Base-by-base conservation (phyloP, 495 filamentous ascomycete genomes). In the Daldinia decipiens region DNA sequence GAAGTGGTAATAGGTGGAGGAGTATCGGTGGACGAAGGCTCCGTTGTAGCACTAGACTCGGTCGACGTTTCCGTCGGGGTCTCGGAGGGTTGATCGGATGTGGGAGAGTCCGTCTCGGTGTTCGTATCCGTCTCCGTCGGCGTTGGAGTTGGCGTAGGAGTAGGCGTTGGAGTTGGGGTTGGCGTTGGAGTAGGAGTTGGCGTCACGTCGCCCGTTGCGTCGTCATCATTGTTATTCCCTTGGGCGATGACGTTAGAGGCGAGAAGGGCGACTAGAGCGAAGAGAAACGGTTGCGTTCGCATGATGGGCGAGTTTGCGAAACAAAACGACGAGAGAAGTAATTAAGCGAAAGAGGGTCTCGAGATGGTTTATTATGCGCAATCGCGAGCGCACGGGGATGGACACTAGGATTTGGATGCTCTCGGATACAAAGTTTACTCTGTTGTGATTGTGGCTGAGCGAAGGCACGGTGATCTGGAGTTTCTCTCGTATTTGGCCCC, bases 1-100 rank as follows among this genome's bases (percentile, higher is more conserved):
- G 53, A 67, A 29, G 73, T 76, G 40, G 69, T 74, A 11, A 78
- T 71, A 19, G 65, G 54, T 34, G 80, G 70, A 24, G 76, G 62
- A 43, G 69, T 62, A 43, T 71, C 62, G 26, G 76, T 65, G 17
- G 76, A 65, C 9, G 70, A 72, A 47, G 74, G 55, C 40, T 67
- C 59, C 8, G 66, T 65, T 8, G 62, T 72, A 21, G 65, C 55
- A 1, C 54, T 67, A 26, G 72, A 43, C 5, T 32, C 43, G 24
- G 19, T 52, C 9, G 68, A 60, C 5, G 29, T 72, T 39, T 56
- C 53, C 34, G 45, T 62, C 8, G 66, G 68, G 47, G 63, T 69
- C 0, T 47, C 43, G 8, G 61, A 38, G 4, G 64, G 24, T 24
- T 71, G 26, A 7, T 58, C 32, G 3, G 52, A 55, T 21, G 52